Percentiles rank a stretch among this genome's conserved stretches.
phyloP scores from a whole-genome alignment of 2,329 filamentous ascomycete species.

The Hawksworthiomyces lignivorus region DNA sequence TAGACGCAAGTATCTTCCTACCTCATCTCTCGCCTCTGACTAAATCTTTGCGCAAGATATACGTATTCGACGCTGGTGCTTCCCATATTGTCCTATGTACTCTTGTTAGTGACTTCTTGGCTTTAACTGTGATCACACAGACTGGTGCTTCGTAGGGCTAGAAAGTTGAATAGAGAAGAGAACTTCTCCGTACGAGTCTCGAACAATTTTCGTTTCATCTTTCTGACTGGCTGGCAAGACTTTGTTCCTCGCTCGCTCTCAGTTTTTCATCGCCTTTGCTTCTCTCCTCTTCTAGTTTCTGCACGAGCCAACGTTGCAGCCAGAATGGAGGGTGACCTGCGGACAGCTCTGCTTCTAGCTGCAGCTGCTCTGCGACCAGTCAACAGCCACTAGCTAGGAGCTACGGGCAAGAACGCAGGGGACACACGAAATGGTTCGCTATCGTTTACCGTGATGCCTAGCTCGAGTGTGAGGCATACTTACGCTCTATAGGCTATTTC shows the following conservation, averaged over 20 bases:
- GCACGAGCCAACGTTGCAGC: background rate
- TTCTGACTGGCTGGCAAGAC: conserved; percentile 11
- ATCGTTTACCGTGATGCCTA: too few relatives aligned
- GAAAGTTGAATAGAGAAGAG: too few relatives aligned
- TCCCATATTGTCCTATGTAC: too few relatives aligned
- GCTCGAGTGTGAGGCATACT: too few relatives aligned
- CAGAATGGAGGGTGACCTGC: conserved; percentile 2
- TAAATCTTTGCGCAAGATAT: too few relatives aligned
- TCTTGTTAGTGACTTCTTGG: too few relatives aligned
- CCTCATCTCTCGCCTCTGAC: too few relatives aligned
- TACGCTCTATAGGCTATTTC: too few relatives aligned
- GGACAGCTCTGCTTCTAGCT: conserved; percentile 2
- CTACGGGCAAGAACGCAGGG: conserved; percentile 14
- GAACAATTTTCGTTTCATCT: conserved; percentile 11
- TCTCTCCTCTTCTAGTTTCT: background rate
- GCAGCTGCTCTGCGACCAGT: conserved; percentile 3
- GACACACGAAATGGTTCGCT: conserved; percentile 19
- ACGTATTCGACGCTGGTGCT: too few relatives aligned
- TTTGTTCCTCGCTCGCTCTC: background rate
- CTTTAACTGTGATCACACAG: background rate
- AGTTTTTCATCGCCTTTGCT: background rate
- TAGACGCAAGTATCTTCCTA: too few relatives aligned
- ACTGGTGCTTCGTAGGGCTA: conserved; percentile 8
- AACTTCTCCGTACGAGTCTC: too few relatives aligned
- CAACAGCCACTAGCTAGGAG: too few relatives aligned